These are phyloP conservation scores for Ophiostoma montium DNA, from an alignment of 2,329 filamentous ascomycete species.

Conservation along the genomic window DNA sequence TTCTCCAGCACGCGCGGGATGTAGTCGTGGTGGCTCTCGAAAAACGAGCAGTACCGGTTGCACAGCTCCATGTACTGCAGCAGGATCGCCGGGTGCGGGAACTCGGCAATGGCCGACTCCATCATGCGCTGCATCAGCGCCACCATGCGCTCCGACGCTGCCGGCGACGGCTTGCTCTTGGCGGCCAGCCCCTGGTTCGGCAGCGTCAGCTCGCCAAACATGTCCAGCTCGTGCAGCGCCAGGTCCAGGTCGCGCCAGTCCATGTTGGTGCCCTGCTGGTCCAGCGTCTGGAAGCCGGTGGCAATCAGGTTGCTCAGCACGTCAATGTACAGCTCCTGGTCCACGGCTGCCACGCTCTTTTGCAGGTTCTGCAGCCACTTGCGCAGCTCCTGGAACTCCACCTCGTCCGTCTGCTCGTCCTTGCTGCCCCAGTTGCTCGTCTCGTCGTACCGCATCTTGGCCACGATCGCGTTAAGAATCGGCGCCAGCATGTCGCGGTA, in stretches of 20 bases:
- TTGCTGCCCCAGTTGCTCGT: slow-evolving; percentile 88
- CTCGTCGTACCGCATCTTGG: slow-evolving; percentile 96
- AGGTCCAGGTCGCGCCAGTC: slow-evolving; percentile 94
- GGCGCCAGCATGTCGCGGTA: slow-evolving; percentile 75
- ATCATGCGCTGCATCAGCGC: slow-evolving; percentile 96
- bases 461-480: slow-evolving; percentile 80
- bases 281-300: slow-evolving; percentile 69
- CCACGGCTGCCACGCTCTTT: slow-evolving; percentile 80
- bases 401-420: slow-evolving; percentile 90
- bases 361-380: slow-evolving; percentile 83
- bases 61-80: slow-evolving; percentile 98
- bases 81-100: slow-evolving; percentile 80
- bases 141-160: slow-evolving; percentile 67
- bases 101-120: slow-evolving; percentile 71
- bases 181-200: slow-evolving; percentile 73
- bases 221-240: slow-evolving; percentile 85
- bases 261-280: slow-evolving; percentile 57
- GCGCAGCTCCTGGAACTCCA: slow-evolving; percentile 88
- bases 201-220: slow-evolving; percentile 90
- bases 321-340: slow-evolving; percentile 78
- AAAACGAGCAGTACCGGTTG: slow-evolving; percentile 84
- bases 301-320: slow-evolving; percentile 79
- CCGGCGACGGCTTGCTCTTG: slow-evolving; percentile 68
- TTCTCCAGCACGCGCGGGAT: slow-evolving; percentile 81
- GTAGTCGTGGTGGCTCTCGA: slow-evolving; percentile 67